Evolutionary conservation across 2,329 filamentous ascomycete species (phyloP), one percentile per base, ranked within the genome.

Genomic region (Claviceps humidiphila): DNA sequence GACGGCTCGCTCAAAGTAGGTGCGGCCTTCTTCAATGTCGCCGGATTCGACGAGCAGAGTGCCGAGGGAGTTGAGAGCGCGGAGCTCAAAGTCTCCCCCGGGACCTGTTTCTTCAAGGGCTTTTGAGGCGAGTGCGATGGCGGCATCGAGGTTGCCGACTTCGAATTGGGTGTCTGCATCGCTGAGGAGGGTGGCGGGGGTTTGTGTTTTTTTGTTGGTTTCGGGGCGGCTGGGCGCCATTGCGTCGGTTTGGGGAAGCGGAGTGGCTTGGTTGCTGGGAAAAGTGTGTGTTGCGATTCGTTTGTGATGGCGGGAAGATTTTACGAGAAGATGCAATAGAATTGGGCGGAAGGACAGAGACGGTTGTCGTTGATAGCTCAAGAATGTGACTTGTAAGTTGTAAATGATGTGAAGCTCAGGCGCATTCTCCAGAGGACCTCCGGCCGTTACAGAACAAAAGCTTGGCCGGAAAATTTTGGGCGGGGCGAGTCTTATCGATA

Each of bases 41-140:
- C 93, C 90, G 3, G 87, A 70, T 64, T 95, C 89, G 53, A 95
- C 77, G 60, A 82, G 77, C 61, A 94, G 88, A 61, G 94, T 87
- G 51, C 86, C 90, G 22, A 93, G 76, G 38, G 95, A 71, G 58
- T 85, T 87, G 49, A 90, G 71, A 1, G 86, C 85, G 11, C 82
- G 75, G 16, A 88, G 73, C 46, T 78, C 76, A 57, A 70, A 69
- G 50, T 75, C 74, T 58, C 75, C 73, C 41, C 67, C 70, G 14
- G 64, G 58, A 3, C 72, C 72, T 3, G 72, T 72, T 9, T 63
- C 59, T 7, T 71, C 66, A 39, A 75, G 69, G 2, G 74, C 75
- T 26, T 66, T 60, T 37, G 66, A 60, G 4, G 74, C 75, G 14
- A 72, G 63, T 5, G 58, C 47, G 47, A 67, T 63, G 51, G 71